Conservation (phyloP, 2,329 filamentous ascomycete genomes). For the Ophiocordyceps camponoti-leonardi region DNA sequence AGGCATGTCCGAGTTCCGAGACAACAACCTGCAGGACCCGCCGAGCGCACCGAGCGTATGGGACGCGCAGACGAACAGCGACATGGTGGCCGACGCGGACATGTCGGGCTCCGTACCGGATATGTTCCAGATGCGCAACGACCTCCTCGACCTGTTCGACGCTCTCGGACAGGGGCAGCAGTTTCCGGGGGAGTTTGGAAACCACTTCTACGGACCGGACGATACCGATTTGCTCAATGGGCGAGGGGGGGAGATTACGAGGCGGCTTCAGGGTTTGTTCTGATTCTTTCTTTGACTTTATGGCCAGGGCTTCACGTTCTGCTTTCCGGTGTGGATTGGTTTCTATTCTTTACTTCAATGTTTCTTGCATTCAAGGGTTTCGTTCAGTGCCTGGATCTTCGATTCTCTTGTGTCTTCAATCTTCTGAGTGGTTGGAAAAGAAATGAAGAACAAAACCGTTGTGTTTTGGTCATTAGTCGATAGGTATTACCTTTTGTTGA, state of each 20-base stretch:
- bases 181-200: slow-evolving; percentile 4
- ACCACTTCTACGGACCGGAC: slow-evolving; percentile 4
- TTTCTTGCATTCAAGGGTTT: too few species aligned
- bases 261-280: slow-evolving; percentile 16
- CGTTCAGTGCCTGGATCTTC: too few species aligned
- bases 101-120: slow-evolving; percentile 9
- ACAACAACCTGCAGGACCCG: not conserved
- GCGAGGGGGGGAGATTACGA: slow-evolving; percentile 12
- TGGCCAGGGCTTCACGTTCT: not conserved
- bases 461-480: too few species aligned
- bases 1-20: not conserved
- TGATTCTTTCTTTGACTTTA: not conserved
- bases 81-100: slow-evolving; percentile 3
- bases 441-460: too few species aligned
- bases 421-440: too few species aligned
- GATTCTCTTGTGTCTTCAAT: too few species aligned
- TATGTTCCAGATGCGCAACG: slow-evolving; percentile 16
- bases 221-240: slow-evolving; percentile 3
- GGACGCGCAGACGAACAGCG: not conserved
- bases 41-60: not conserved
- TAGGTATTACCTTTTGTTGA: too few species aligned
- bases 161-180: slow-evolving; percentile 14
- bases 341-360: not conserved
- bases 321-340: not conserved
- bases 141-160: slow-evolving; percentile 18